Percentiles rank a stretch among this genome's conserved stretches.
These are phyloP conservation scores for Trametes versicolor DNA, from an alignment of 1,284 basidiomycete genomes.

Conservation along the genomic window DNA sequence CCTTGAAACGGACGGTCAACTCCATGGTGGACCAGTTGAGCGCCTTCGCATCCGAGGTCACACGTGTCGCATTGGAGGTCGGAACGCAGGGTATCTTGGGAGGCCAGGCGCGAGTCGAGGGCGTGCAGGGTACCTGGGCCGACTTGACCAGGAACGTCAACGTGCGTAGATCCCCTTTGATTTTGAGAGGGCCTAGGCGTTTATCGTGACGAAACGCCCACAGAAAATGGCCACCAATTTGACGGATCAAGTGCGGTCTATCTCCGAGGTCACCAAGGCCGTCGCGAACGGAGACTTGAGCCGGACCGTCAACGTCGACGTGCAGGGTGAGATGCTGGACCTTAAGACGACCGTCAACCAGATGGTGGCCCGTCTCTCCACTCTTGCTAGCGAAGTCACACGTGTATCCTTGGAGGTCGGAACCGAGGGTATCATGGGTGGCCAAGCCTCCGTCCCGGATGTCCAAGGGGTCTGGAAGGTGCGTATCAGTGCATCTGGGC, in stretches of 20 bases:
- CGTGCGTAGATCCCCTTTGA: conserved; percentile 51
- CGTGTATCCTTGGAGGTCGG: conserved; percentile 93
- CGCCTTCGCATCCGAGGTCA: conserved; percentile 95
- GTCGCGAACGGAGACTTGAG: conserved; percentile 93
- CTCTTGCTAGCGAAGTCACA: conserved; percentile 87
- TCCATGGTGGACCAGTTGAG: conserved; percentile 92
- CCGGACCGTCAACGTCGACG: conserved; percentile 94
- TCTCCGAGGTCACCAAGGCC: conserved; percentile 96
- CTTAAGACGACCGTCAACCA: conserved; percentile 92
- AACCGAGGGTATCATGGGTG: conserved; percentile 95
- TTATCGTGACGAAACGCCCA: background rate
- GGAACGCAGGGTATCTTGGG: conserved; percentile 94
- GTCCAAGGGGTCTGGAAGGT: conserved; percentile 95
- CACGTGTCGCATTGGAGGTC: conserved; percentile 92
- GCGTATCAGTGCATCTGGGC: conserved; percentile 24
- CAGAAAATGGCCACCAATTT: conserved; percentile 92
- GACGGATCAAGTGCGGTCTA: conserved; percentile 97
- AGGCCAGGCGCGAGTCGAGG: conserved; percentile 91
- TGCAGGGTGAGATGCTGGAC: conserved; percentile 97
- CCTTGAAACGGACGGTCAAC: conserved; percentile 86
- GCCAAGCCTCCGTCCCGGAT: conserved; percentile 89
- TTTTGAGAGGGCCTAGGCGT: background rate
- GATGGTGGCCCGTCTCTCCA: conserved; percentile 90
- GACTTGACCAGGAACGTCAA: conserved; percentile 93
- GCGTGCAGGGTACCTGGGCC: conserved; percentile 95